phyloP scores from a whole-genome alignment of 139 green algal species.

The Coelastrella sp. region DNA sequence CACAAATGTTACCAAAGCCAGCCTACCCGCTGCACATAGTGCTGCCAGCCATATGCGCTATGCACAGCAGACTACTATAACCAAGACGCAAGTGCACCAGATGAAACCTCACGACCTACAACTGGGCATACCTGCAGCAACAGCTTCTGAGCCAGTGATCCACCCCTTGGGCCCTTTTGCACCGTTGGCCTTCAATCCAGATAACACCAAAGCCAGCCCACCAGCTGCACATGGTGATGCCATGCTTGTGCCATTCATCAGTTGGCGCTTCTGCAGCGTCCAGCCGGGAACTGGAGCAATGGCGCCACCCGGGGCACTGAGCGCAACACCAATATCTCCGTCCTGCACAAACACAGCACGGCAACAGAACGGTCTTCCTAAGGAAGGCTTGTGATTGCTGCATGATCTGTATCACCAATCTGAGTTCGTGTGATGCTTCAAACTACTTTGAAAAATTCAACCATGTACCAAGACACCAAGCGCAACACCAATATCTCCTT shows the following conservation, averaged over 20 bases:
- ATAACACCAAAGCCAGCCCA: slow-evolving; percentile 13
- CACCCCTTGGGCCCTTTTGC: background rate
- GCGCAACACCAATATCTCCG: slow-evolving; percentile 82
- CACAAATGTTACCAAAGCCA: too few relatives aligned
- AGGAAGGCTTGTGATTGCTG: too few relatives aligned
- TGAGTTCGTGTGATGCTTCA: too few relatives aligned
- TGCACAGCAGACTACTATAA: too few relatives aligned
- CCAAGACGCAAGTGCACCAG: too few relatives aligned
- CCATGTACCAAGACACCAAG: slow-evolving; percentile 81
- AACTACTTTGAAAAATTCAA: too few relatives aligned
- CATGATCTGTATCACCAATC: too few relatives aligned
- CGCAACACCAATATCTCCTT: slow-evolving; percentile 86
- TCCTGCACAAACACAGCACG: slow-evolving; percentile 58
- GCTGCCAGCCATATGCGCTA: too few relatives aligned
- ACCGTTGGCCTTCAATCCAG: slow-evolving; percentile 19
- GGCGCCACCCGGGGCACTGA: slow-evolving; percentile 81
- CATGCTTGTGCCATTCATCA: slow-evolving; percentile 95
- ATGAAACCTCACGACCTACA: too few relatives aligned
- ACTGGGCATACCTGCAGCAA: background rate
- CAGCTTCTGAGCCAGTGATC: slow-evolving; percentile 24
- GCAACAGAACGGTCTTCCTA: too few relatives aligned
- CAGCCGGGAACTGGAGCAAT: slow-evolving; percentile 88
- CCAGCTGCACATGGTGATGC: slow-evolving; percentile 70
- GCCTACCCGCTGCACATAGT: too few relatives aligned
- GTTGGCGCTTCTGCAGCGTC: slow-evolving; percentile 77